Percentiles rank a stretch among this genome's conserved stretches.
These are phyloP conservation scores for Taiwanofungus camphoratus DNA, from an alignment of 1,284 basidiomycete genomes.

Conservation along the genomic window DNA sequence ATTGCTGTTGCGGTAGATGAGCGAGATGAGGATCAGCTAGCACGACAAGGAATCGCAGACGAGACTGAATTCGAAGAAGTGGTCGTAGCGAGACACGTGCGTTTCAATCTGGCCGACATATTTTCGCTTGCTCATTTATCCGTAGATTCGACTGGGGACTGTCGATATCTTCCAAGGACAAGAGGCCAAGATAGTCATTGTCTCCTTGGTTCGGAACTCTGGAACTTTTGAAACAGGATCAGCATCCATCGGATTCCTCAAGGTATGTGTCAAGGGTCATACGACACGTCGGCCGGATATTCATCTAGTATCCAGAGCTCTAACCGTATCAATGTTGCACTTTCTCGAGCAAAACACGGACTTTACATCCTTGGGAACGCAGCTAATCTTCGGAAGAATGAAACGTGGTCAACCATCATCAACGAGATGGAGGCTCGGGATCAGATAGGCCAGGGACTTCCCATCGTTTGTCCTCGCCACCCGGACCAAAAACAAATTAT, in stretches of 20 bases:
- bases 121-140: neutral
- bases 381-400: conserved; percentile 33
- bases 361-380: conserved; percentile 70
- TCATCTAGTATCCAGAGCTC: conserved; percentile 7
- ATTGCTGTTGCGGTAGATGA: conserved; percentile 66
- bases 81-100: conserved; percentile 37
- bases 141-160: conserved; percentile 65
- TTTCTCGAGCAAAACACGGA: conserved; percentile 71
- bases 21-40: conserved; percentile 54
- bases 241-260: conserved; percentile 62
- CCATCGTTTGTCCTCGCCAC: conserved; percentile 55
- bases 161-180: conserved; percentile 76
- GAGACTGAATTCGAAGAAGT: conserved; percentile 15
- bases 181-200: conserved; percentile 52
- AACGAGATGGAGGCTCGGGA: conserved; percentile 45
- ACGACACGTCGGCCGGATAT: no score
- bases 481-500: conserved; percentile 36
- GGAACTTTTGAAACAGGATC: conserved; percentile 34
- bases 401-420: conserved; percentile 60
- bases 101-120: no score
- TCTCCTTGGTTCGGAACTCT: conserved; percentile 67
- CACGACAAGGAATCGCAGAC: conserved; percentile 35
- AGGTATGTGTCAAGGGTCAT: conserved; percentile 31
- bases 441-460: conserved; percentile 47
- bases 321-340: conserved; percentile 41